phyloP scores from a whole-genome alignment of 2,329 filamentous ascomycete species.

The Ascocoryne sarcoides region DNA sequence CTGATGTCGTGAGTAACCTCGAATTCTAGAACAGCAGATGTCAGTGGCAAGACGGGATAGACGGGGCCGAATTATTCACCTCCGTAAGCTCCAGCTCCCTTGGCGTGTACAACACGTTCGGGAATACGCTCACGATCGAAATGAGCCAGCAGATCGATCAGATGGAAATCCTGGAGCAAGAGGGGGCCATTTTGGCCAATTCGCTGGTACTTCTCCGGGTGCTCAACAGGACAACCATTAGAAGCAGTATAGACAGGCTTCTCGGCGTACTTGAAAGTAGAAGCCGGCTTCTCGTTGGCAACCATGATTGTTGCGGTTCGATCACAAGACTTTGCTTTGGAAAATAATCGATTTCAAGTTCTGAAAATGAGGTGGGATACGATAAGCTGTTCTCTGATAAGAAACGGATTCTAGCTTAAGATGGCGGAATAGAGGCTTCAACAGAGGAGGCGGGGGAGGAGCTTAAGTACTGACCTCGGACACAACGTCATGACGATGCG shows the following conservation, averaged over 20 bases:
- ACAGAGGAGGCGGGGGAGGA: too few species aligned
- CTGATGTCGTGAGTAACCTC: conserved; percentile 26
- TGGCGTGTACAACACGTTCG: conserved; percentile 53
- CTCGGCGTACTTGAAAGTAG: conserved; percentile 47
- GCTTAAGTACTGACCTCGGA: too few species aligned
- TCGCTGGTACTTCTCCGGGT: conserved; percentile 44
- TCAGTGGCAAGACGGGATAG: conserved; percentile 6
- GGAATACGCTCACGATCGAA: conserved; percentile 44
- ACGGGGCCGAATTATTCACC: conserved; percentile 10
- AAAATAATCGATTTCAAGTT: not conserved
- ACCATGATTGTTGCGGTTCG: conserved; percentile 31
- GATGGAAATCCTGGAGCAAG: conserved; percentile 55
- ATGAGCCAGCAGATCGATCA: conserved; percentile 52
- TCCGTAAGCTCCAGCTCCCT: conserved; percentile 37
- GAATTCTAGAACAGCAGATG: conserved; percentile 16
- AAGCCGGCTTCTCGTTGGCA: conserved; percentile 35
- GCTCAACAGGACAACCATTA: conserved; percentile 48
- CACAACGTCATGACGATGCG: too few species aligned
- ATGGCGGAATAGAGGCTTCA: too few species aligned
- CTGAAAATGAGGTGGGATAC: conserved; percentile 1
- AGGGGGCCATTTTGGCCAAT: conserved; percentile 48
- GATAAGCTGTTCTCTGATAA: conserved; percentile 1
- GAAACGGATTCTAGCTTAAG: too few species aligned
- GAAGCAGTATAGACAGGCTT: conserved; percentile 50
- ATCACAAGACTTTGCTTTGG: not conserved